Evolutionary conservation across 2,329 filamentous ascomycete species (phyloP), one percentile per base, ranked within the genome.

Genomic region (Exophiala phaeomuriformis): DNA sequence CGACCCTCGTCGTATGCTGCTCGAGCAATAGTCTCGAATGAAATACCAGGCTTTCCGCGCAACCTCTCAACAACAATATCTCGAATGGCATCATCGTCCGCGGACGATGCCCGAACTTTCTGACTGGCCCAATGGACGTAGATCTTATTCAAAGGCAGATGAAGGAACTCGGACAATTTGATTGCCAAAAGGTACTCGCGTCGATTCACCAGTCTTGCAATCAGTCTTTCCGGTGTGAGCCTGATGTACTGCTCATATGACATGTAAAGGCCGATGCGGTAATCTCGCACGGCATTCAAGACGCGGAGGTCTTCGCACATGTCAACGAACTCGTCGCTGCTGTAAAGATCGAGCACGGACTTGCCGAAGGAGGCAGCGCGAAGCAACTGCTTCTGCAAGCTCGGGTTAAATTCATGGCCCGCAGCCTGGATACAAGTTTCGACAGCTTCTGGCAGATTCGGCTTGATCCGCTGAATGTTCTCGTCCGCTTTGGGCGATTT

Each of bases 401-500:
- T 83, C 1, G 85, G 77, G 63, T 84, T 88, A 67, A 90, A 96
- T 68, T 98, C 93, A 55, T 95, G 85, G 1, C 91, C 93, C 5
- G 93, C 90, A 36, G 93, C 93, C 67, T 88, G 89, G 56, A 98
- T 87, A 67, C 93, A 98, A 0, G 84, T 86, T 68, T 96, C 90
- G 0, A 98, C 91, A 1, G 93, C 93, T 67, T 96, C 90, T 1
- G 89, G 89, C 2, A 98, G 79, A 63, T 85, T 90, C 0, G 87
- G 78, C 41, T 89, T 81, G 63, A 98, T 98, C 1, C 95, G 80
- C 66, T 97, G 93, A 52, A 98, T 96, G 61, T 96, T 91, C 64
- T 98, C 93, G 64, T 98, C 93, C 5, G 93, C 93, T 69, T 96
- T 97, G 1, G 93, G 91, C 0, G 91, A 97, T 66, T 95, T 90